Evolutionary conservation across 2,329 filamentous ascomycete species (phyloP).

Genomic region (Onygenales sp.): DNA sequence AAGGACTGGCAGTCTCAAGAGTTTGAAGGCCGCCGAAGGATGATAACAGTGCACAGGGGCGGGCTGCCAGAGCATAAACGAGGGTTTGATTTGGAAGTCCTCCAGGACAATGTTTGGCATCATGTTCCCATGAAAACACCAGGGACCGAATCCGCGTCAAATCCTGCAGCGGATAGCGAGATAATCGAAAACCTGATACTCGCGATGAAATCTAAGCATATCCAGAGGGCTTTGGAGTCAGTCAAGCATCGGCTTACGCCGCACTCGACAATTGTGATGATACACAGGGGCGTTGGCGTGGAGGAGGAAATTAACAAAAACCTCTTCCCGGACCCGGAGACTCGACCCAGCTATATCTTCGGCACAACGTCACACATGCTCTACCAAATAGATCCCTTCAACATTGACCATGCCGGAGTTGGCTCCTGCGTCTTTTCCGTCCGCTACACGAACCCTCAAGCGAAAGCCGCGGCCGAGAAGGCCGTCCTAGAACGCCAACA

Average conservation of each 20-base stretch:
- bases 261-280: conserved; percentile 62
- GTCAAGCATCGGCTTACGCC: conserved; percentile 59
- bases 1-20: conserved; percentile 33
- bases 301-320: conserved; percentile 65
- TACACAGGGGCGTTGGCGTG: conserved; percentile 75
- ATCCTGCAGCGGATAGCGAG: conserved; percentile 25
- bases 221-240: conserved; percentile 55
- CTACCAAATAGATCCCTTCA: conserved; percentile 40
- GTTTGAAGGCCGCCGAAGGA: conserved; percentile 25
- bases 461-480: conserved; percentile 11
- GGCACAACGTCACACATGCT: conserved; percentile 56
- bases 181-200: conserved; percentile 67
- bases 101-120: conserved; percentile 24
- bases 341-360: conserved; percentile 66
- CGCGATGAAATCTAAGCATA: conserved; percentile 62
- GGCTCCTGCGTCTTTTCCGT: conserved; percentile 51
- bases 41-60: conserved; percentile 27
- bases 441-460: conserved; percentile 18
- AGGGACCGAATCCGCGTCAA: neutral
- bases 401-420: conserved; percentile 47
- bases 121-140: neutral
- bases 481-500: neutral
- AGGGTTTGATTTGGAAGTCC: conserved; percentile 36
- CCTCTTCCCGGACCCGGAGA: conserved; percentile 57
- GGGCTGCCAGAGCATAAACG: conserved; percentile 33